Percentiles rank a stretch among this genome's conserved stretches.
These are phyloP conservation scores for Torulaspora gathmanii DNA, from an alignment of 805 yeast species.

Conservation along the genomic window DNA sequence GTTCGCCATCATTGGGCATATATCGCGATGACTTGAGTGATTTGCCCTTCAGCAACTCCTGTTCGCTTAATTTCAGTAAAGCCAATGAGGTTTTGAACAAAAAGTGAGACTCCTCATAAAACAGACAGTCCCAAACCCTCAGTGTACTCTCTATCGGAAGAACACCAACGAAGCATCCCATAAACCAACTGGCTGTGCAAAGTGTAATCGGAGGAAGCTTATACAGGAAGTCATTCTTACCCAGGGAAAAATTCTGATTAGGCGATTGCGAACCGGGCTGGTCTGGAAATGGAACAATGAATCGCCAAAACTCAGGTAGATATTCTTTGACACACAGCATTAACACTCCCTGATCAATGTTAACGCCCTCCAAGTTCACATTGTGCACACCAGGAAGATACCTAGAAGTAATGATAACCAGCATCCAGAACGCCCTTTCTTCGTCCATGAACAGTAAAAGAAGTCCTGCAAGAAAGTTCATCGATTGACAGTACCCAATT, in stretches of 20 bases:
- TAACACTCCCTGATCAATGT: slow-evolving; percentile 88
- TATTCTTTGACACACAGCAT: slow-evolving; percentile 82
- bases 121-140: slow-evolving; percentile 90
- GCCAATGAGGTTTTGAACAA: slow-evolving; percentile 79
- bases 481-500: slow-evolving; percentile 93
- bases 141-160: slow-evolving; percentile 84
- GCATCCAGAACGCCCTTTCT: slow-evolving; percentile 92
- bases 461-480: slow-evolving; percentile 88
- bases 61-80: slow-evolving; percentile 69
- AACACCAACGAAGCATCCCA: slow-evolving; percentile 91
- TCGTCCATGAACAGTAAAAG: slow-evolving; percentile 81
- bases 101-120: slow-evolving; percentile 86
- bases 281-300: slow-evolving; percentile 34
- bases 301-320: slow-evolving; percentile 74
- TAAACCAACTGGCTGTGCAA: slow-evolving; percentile 96
- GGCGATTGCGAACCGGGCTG: neutral
- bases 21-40: slow-evolving; percentile 11
- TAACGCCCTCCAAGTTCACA: slow-evolving; percentile 85
- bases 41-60: slow-evolving; percentile 44
- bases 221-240: slow-evolving; percentile 48
- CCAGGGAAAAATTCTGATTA: slow-evolving; percentile 7
- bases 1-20: slow-evolving; percentile 3
- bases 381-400: slow-evolving; percentile 91
- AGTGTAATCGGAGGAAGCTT: slow-evolving; percentile 86
- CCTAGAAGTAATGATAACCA: slow-evolving; percentile 79